A percentile compares a stretch with the other conserved stretches of the same genome.
These are phyloP conservation scores for Chaetothyriales sp. DNA, from an alignment of 2,329 filamentous ascomycete genomes.

Conservation along the genomic window DNA sequence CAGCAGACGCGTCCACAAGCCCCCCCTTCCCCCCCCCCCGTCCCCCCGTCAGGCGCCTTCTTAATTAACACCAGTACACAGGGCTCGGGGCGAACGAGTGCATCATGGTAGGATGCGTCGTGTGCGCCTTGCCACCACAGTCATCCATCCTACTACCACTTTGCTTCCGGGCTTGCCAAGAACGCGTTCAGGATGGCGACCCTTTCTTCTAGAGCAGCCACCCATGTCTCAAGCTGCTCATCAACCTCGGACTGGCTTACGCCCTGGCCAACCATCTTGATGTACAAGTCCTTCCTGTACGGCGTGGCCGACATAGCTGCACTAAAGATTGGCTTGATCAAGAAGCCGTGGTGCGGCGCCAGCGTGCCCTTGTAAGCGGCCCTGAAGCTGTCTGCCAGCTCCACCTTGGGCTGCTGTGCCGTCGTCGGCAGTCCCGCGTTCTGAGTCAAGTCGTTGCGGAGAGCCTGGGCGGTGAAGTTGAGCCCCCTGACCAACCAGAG, in stretches of 20 bases:
- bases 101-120: background rate
- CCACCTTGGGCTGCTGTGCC: constrained; percentile 21
- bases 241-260: background rate
- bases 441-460: constrained; percentile 36
- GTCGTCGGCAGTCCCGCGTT: constrained; percentile 27
- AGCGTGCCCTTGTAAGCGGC: constrained; percentile 72
- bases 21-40: no score
- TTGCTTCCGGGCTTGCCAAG: constrained; percentile 40
- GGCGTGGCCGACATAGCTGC: constrained; percentile 88
- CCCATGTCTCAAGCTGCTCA: constrained; percentile 41
- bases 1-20: no score
- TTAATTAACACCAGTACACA: background rate
- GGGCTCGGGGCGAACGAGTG: no score
- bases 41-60: no score
- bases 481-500: constrained; percentile 88
- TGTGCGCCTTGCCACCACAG: background rate
- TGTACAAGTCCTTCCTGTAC: constrained; percentile 86
- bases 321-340: constrained; percentile 84
- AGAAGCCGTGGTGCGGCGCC: constrained; percentile 78
- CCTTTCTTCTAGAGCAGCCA: constrained; percentile 62
- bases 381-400: constrained; percentile 74
- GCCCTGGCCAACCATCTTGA: constrained; percentile 49
- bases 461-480: constrained; percentile 79
- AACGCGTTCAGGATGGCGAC: constrained; percentile 63
- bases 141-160: constrained; percentile 24